These are phyloP conservation scores for Monilinia fructigena DNA, from an alignment of 2,329 filamentous ascomycete species.

Conservation along the genomic window DNA sequence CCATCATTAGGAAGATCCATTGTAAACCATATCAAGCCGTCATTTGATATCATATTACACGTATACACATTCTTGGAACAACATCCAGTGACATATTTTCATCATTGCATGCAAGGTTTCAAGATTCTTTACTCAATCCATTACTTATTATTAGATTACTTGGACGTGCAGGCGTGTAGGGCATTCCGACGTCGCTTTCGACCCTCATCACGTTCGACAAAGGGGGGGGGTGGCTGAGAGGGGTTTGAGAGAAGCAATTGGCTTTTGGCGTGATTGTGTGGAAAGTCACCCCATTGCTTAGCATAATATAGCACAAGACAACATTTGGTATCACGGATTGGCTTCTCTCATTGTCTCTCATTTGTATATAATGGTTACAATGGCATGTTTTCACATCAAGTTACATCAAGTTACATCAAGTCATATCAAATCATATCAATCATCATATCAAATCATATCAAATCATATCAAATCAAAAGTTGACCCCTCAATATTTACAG, in stretches of 20 bases:
- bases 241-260: not conserved
- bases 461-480: not conserved
- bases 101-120: not conserved
- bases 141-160: not conserved
- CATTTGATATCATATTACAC: not conserved
- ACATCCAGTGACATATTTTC: not conserved
- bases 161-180: too few relatives aligned
- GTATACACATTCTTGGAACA: not conserved
- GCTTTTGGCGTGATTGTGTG: not conserved
- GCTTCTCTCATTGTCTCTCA: not conserved
- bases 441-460: too few relatives aligned
- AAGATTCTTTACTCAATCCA: not conserved
- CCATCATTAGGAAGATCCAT: too few relatives aligned
- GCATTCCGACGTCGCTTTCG: conserved; percentile 10
- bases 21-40: too few relatives aligned
- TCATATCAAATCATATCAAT: not conserved
- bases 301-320: conserved; percentile 9
- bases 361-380: not conserved
- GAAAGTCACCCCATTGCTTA: conserved; percentile 9
- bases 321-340: not conserved
- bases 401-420: too few relatives aligned
- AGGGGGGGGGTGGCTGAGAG: not conserved
- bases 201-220: not conserved
- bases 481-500: not conserved
- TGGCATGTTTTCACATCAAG: conserved; percentile 1